Evolutionary conservation across 2,329 filamentous ascomycete species (phyloP).

Genomic region (Karstenula rhodostoma): DNA sequence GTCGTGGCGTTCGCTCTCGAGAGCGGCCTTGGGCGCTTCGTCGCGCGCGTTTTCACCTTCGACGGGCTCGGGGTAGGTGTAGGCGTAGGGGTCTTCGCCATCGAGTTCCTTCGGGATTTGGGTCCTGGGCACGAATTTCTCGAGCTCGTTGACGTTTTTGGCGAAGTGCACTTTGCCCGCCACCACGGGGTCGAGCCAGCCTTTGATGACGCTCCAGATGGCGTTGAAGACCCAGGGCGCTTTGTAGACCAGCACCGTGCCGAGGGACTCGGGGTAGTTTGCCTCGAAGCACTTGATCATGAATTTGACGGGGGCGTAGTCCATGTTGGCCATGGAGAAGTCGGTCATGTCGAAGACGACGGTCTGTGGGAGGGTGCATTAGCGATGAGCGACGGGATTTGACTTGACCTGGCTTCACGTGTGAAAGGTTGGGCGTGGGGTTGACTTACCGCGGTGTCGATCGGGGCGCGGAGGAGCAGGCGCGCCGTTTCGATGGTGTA

Average conservation of each 20-base stretch:
- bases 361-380: constrained; percentile 64
- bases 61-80: constrained; percentile 80
- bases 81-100: constrained; percentile 84
- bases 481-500: constrained; percentile 95
- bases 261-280: constrained; percentile 94
- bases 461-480: constrained; percentile 77
- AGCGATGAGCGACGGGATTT: constrained; percentile 21
- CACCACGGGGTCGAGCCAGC: constrained; percentile 97
- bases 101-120: constrained; percentile 85
- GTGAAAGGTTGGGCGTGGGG: constrained; percentile 1
- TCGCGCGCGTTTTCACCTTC: constrained; percentile 75
- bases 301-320: constrained; percentile 96
- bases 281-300: constrained; percentile 99
- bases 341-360: constrained; percentile 96
- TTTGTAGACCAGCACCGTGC: constrained; percentile 91
- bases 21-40: constrained; percentile 64
- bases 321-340: constrained; percentile 96
- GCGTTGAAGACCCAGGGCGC: constrained; percentile 97
- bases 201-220: constrained; percentile 95
- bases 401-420: not conserved
- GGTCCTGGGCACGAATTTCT: constrained; percentile 73
- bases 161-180: constrained; percentile 94
- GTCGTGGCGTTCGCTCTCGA: constrained; percentile 69
- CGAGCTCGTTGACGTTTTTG: constrained; percentile 79
- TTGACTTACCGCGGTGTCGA: constrained; percentile 85